phyloP scores from a whole-genome alignment of 768 basidiomycete genomes.

The Tylopilus sp. region DNA sequence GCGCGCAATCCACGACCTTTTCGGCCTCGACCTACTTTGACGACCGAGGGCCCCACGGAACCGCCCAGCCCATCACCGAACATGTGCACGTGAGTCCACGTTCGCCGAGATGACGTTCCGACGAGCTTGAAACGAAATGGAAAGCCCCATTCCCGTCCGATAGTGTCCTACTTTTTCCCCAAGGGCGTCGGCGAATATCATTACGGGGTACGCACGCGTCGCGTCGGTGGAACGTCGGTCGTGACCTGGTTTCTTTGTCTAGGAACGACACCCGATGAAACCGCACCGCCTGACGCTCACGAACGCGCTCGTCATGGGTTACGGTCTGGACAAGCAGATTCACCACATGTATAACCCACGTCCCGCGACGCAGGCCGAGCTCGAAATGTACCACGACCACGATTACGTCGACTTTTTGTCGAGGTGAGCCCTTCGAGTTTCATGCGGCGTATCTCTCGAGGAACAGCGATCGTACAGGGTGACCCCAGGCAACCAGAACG shows the following conservation, averaged over 20 bases:
- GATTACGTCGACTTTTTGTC: constrained; percentile 98
- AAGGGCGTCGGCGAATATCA: constrained; percentile 93
- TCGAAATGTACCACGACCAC: constrained; percentile 88
- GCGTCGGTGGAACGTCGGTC: not conserved
- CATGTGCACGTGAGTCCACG: constrained; percentile 59
- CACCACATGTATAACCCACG: constrained; percentile 89
- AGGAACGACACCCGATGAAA: constrained; percentile 99
- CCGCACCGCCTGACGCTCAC: constrained; percentile 95
- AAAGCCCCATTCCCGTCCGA: constrained; percentile 49
- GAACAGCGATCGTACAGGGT: constrained; percentile 50
- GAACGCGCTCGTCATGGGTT: constrained; percentile 93
- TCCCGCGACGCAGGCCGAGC: constrained; percentile 83
- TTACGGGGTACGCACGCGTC: constrained; percentile 70
- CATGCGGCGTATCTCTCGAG: not conserved
- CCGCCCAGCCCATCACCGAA: constrained; percentile 78
- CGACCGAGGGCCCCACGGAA: constrained; percentile 67
- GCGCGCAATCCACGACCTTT: constrained; percentile 51
- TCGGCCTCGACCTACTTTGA: constrained; percentile 73
- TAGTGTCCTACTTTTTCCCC: constrained; percentile 96
- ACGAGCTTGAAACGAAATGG: constrained; percentile 17
- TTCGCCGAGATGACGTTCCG: not conserved
- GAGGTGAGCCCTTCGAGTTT: constrained; percentile 45
- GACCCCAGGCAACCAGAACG: constrained; percentile 67
- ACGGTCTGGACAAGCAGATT: constrained; percentile 93
- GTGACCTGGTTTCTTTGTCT: not conserved